These are phyloP conservation scores for Leccinum glutinopallens DNA, from an alignment of 1,284 basidiomycete genomes.

Conservation along the genomic window DNA sequence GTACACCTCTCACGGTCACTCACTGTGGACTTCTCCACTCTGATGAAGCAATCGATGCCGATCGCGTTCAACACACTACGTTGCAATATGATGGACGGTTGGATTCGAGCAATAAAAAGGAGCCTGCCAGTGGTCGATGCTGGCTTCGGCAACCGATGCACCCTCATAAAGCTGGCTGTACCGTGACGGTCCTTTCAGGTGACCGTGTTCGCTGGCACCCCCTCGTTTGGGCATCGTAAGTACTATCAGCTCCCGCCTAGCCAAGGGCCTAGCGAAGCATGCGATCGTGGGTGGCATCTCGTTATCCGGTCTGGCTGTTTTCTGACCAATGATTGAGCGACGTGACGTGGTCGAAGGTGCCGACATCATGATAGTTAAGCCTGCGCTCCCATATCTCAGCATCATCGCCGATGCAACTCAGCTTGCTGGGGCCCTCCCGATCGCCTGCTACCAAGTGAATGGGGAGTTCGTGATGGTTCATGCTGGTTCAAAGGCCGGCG, in stretches of 20 bases:
- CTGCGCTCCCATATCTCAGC: constrained; percentile 86
- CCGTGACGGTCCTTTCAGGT: constrained; percentile 90
- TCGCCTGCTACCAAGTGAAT: constrained; percentile 83
- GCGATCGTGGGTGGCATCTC: constrained; percentile 71
- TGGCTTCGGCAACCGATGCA: constrained; percentile 84
- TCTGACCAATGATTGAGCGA: constrained; percentile 51
- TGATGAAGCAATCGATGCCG: constrained; percentile 77
- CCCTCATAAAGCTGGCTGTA: constrained; percentile 92
- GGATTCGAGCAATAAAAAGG: constrained; percentile 88
- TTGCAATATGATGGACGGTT: constrained; percentile 99
- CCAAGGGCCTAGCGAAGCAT: constrained; percentile 87
- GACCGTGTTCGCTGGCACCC: constrained; percentile 58
- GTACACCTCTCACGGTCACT: constrained; percentile 89
- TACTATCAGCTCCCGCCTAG: constrained; percentile 97
- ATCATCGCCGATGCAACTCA: constrained; percentile 88
- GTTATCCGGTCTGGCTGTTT: neutral
- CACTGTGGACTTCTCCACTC: constrained; percentile 87
- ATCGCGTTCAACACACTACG: constrained; percentile 92
- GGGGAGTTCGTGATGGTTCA: constrained; percentile 98
- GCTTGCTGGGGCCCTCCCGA: constrained; percentile 82
- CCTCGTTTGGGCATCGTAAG: constrained; percentile 92
- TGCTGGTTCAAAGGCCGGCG: constrained; percentile 90
- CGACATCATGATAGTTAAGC: constrained; percentile 99
- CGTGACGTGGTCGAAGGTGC: constrained; percentile 92
- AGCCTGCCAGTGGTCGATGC: constrained; percentile 68